Conservation (phyloP, 805 yeast genomes). For the Priceomyces fermenticarens region DNA sequence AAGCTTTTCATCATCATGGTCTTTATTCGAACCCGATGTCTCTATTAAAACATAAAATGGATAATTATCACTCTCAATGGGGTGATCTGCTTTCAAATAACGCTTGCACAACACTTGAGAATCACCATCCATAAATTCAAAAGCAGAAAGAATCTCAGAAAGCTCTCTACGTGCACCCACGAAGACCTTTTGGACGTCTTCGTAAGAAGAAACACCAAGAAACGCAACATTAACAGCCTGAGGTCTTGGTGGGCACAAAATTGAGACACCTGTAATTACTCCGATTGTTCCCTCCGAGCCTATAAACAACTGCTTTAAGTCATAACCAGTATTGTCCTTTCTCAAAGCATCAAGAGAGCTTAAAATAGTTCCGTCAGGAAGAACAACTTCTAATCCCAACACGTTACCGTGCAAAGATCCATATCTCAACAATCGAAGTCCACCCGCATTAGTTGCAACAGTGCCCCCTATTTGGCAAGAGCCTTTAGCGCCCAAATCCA, state of each 20-base stretch:
- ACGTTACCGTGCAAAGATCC: conserved; percentile 93
- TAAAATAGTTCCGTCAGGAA: conserved; percentile 82
- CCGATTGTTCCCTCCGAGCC: conserved; percentile 95
- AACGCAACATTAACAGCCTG: conserved; percentile 83
- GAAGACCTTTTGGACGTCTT: conserved; percentile 80
- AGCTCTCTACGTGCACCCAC: conserved; percentile 74
- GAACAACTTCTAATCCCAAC: conserved; percentile 87
- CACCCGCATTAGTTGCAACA: conserved; percentile 96
- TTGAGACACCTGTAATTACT: conserved; percentile 83
- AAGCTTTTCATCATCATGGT: conserved; percentile 88
- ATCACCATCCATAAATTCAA: conserved; percentile 85
- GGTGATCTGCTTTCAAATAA: conserved; percentile 62
- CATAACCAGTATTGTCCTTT: conserved; percentile 95
- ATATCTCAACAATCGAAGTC: conserved; percentile 78
- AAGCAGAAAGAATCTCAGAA: conserved; percentile 84
- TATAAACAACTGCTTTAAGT: conserved; percentile 85
- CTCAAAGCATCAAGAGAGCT: conserved; percentile 81
- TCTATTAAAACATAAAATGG: conserved; percentile 92
- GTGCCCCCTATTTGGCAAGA: conserved; percentile 95
- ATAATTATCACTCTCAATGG: conserved; percentile 71
- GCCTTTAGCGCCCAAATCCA: conserved; percentile 95
- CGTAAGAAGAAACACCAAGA: conserved; percentile 76
- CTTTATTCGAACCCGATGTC: conserved; percentile 92
- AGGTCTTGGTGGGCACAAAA: conserved; percentile 87
- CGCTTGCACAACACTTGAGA: conserved; percentile 63